These are phyloP conservation scores for Trametes pubescens DNA, from an alignment of 1,284 basidiomycete species.

Conservation along the genomic window DNA sequence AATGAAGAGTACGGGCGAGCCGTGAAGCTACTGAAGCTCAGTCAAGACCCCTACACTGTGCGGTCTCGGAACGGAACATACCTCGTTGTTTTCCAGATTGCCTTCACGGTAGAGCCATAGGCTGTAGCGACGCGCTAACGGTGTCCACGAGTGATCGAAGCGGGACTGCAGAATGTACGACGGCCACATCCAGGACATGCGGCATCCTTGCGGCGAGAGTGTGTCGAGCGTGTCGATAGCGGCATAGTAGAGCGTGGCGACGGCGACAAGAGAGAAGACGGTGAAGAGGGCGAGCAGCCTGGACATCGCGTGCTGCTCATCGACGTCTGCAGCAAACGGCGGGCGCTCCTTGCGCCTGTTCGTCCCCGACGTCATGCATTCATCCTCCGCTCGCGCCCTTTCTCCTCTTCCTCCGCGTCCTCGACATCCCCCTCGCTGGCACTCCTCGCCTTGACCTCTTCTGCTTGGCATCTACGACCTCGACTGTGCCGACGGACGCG, in stretches of 20 bases:
- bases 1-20: constrained; percentile 91
- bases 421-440: constrained; percentile 1
- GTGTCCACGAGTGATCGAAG: constrained; percentile 73
- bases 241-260: constrained; percentile 39
- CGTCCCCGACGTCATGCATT: constrained; percentile 32
- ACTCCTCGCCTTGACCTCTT: not conserved
- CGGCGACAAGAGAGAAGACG: constrained; percentile 33
- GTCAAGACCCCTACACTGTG: constrained; percentile 27
- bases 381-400: constrained; percentile 23
- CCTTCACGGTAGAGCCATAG: constrained; percentile 94
- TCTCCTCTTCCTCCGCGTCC: constrained; percentile 17
- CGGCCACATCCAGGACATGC: constrained; percentile 98
- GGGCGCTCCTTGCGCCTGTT: constrained; percentile 25
- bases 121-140: constrained; percentile 78
- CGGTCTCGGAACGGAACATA: constrained; percentile 43
- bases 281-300: constrained; percentile 32
- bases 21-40: constrained; percentile 51
- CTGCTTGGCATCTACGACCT: not conserved
- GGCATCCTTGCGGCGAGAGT: constrained; percentile 81
- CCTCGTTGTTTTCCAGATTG: constrained; percentile 78
- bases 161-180: constrained; percentile 79
- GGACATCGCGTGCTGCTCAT: constrained; percentile 31
- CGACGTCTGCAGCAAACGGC: constrained; percentile 26
- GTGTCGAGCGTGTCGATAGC: constrained; percentile 38
- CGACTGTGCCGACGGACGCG: not conserved